phyloP scores from a whole-genome alignment of 2,329 filamentous ascomycete species.

The Trichocomaceae sp. region DNA sequence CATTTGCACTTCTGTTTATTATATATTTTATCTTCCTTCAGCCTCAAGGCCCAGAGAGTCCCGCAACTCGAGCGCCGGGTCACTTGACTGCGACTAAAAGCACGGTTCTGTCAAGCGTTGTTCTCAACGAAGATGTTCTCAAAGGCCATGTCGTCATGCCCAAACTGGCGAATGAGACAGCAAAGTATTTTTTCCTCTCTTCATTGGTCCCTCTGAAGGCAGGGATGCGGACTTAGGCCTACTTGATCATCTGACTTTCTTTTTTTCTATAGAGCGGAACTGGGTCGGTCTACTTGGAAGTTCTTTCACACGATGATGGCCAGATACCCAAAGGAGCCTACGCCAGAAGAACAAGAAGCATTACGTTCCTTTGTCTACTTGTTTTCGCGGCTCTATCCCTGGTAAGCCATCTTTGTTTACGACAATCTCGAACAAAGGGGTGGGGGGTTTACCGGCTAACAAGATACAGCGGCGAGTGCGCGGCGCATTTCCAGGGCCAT shows the following conservation, averaged over 20 bases:
- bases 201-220: not conserved
- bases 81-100: slow-evolving; percentile 27
- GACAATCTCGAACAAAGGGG: not conserved
- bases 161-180: slow-evolving; percentile 44
- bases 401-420: slow-evolving; percentile 32
- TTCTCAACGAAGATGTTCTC: slow-evolving; percentile 30
- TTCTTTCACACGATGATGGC: slow-evolving; percentile 62
- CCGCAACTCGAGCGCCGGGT: slow-evolving; percentile 35
- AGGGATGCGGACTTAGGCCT: not conserved
- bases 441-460: not conserved
- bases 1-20: slow-evolving; percentile 26
- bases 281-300: slow-evolving; percentile 60
- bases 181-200: slow-evolving; percentile 30
- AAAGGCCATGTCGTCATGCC: slow-evolving; percentile 43
- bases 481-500: slow-evolving; percentile 56
- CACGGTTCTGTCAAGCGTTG: slow-evolving; percentile 17
- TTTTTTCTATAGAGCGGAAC: slow-evolving; percentile 46
- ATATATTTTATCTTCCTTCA: slow-evolving; percentile 34
- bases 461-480: slow-evolving; percentile 53
- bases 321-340: slow-evolving; percentile 58
- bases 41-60: slow-evolving; percentile 32
- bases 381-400: slow-evolving; percentile 60
- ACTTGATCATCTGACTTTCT: not conserved
- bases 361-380: slow-evolving; percentile 56
- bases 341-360: slow-evolving; percentile 53